Base-by-base conservation (phyloP, 305 asterid genomes). In the Lippia alba region DNA sequence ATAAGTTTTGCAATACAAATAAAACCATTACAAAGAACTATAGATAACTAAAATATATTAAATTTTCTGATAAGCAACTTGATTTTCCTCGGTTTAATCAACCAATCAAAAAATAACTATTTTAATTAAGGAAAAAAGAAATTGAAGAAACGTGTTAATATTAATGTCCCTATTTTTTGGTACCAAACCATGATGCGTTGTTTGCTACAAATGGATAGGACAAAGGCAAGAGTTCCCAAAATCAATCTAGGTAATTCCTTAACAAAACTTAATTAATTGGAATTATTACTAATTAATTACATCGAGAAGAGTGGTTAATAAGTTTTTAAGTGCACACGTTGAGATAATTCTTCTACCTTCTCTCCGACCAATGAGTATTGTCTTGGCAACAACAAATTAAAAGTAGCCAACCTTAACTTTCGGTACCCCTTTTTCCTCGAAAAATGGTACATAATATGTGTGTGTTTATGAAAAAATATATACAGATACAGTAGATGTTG, bases 261-360 rank as follows among this genome's bases (percentile, higher is more conserved):
- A 12, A 33, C 7, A 18, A 12, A 58, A 33, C 12, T 30, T 9
- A 67, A 55, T 20, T 36, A 12, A 14, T 40, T 12, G 20, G 3
- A 12, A 17, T 8, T 67, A 18, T 39, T 44, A 40, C 45, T 67
- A 34, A 56, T 40, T 20, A 8, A 15, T 41, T 56, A 41, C 72
- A 40, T 40, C n/a, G 20, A 44, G 17, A 59, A n/a, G 5, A 11
- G 46, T 68, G 18, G 53, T 15, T 8, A 12, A 33, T 17, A 7
- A 40, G 65, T 24, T 70, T 33, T 8, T 44, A 50, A 49, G 51
- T 50, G 49, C 59, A n/a, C 39, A 70, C 41, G 67, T 59, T 49
- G 24, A 60, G 30, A 48, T 68, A 70, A 70, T 60, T 70, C 74
- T 70, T 48, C 74, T 19, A 59, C 40, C 19, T 11, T 12, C 67